Conservation (phyloP, 257 asterid species). For the Marsdenia floribunda region DNA sequence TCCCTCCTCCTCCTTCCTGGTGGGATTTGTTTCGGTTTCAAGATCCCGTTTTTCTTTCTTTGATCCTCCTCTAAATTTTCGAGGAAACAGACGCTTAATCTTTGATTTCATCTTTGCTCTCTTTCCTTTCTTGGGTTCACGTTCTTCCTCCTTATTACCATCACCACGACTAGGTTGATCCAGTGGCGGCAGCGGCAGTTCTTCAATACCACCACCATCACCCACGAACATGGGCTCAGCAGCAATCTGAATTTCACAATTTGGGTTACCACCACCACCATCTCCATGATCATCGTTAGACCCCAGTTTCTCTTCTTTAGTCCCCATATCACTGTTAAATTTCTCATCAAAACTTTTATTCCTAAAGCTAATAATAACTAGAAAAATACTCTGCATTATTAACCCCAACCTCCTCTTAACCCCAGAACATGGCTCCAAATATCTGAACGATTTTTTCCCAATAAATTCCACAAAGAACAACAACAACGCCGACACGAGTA, state of each 20-base stretch:
- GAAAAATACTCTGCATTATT: background rate
- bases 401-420: conserved; percentile 10
- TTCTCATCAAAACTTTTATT: conserved; percentile 13
- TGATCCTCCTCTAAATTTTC: conserved; percentile 25
- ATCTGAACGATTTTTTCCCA: conserved; percentile 20
- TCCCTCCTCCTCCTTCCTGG: background rate
- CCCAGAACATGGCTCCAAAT: conserved; percentile 23
- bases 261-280: background rate
- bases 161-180: background rate
- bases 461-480: conserved; percentile 48
- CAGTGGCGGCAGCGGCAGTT: too few relatives aligned
- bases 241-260: conserved; percentile 24
- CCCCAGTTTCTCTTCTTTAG: background rate
- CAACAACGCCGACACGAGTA: conserved; percentile 62
- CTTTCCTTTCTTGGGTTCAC: conserved; percentile 28
- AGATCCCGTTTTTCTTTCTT: conserved; percentile 20
- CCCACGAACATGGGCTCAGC: conserved; percentile 6
- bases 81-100: conserved; percentile 49
- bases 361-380: conserved; percentile 11
- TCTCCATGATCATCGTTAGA: conserved; percentile 8
- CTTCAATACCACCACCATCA: too few relatives aligned
- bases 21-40: conserved; percentile 9
- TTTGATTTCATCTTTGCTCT: conserved; percentile 47
- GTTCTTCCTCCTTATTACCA: background rate
- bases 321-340: background rate